phyloP scores from a whole-genome alignment of 306 rosid genomes.

The Corylus heterophylla region DNA sequence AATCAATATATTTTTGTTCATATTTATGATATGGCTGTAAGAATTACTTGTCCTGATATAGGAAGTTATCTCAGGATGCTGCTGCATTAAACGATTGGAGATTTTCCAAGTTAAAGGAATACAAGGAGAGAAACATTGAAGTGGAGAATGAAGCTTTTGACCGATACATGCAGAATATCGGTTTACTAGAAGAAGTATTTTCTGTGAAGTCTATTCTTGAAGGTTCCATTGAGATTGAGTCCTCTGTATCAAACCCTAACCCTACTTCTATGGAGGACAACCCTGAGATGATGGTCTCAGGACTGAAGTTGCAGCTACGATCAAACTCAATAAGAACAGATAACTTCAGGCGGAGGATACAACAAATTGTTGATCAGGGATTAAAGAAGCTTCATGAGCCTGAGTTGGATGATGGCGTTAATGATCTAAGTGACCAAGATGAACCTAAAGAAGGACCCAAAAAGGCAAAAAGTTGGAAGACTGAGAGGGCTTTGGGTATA shows the following conservation, averaged over 20 bases:
- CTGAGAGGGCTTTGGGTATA: conserved; percentile 53
- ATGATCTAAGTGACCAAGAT: conserved; percentile 42
- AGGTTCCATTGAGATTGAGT: conserved; percentile 30
- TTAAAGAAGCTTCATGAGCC: conserved; percentile 54
- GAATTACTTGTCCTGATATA: conserved; percentile 34
- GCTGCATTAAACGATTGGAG: conserved; percentile 92
- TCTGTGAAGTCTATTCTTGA: conserved; percentile 51
- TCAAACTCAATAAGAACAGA: conserved; percentile 55
- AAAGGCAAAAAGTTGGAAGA: conserved; percentile 37
- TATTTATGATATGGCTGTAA: conserved; percentile 11
- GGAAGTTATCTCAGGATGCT: conserved; percentile 70
- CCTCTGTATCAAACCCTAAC: conserved; percentile 43
- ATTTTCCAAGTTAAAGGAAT: conserved; percentile 82
- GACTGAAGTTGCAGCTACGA: conserved; percentile 64
- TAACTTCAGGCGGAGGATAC: conserved; percentile 56
- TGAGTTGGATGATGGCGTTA: conserved; percentile 34
- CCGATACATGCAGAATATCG: conserved; percentile 80
- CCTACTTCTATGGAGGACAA: conserved; percentile 41
- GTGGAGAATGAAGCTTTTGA: conserved; percentile 86
- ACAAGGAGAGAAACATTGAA: conserved; percentile 67
- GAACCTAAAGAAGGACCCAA: conserved; percentile 49
- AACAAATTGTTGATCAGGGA: conserved; percentile 70
- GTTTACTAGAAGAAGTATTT: conserved; percentile 79
- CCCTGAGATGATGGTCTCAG: conserved; percentile 42
- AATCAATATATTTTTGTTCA: neutral